These are phyloP conservation scores for Tulasnella sp. DNA, from an alignment of 768 basidiomycete genomes.

Conservation along the genomic window DNA sequence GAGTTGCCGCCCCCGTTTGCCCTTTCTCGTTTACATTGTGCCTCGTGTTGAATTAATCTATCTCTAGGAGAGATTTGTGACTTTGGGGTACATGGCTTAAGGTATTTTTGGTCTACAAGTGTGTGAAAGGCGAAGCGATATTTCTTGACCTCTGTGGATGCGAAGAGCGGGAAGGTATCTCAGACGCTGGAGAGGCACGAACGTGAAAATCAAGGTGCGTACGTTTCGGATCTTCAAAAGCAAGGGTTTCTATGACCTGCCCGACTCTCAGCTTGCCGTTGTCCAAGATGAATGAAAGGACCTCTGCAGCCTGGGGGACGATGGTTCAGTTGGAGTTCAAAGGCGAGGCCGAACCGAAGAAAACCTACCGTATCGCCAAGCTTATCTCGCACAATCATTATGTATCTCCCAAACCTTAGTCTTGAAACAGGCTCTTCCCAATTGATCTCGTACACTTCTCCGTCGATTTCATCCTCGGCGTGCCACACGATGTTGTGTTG, in stretches of 20 bases:
- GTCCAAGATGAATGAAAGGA: slow-evolving; percentile 71
- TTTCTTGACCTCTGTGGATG: slow-evolving; percentile 33
- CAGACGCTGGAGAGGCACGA: not conserved
- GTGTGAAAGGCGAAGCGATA: slow-evolving; percentile 63
- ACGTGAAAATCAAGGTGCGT: slow-evolving; percentile 25
- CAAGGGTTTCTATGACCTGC: slow-evolving; percentile 53
- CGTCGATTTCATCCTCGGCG: slow-evolving; percentile 54
- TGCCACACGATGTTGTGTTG: slow-evolving; percentile 95
- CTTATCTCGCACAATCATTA: slow-evolving; percentile 64
- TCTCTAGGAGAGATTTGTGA: slow-evolving; percentile 79
- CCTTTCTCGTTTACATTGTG: slow-evolving; percentile 63
- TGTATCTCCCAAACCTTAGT: slow-evolving; percentile 76
- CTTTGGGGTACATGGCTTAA: slow-evolving; percentile 72
- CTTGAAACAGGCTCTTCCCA: slow-evolving; percentile 76
- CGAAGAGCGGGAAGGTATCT: not conserved
- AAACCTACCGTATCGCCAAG: slow-evolving; percentile 65
- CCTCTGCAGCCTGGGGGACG: slow-evolving; percentile 59
- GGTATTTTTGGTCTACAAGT: slow-evolving; percentile 66
- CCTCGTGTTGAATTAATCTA: slow-evolving; percentile 73
- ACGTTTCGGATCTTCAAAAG: slow-evolving; percentile 59
- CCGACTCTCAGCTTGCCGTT: slow-evolving; percentile 80
- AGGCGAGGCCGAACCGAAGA: not conserved
- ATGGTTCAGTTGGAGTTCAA: not conserved
- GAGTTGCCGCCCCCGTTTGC: slow-evolving; percentile 45
- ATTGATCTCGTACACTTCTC: slow-evolving; percentile 61